These are phyloP conservation scores for Chalaropsis thielavioides DNA, from an alignment of 2,329 filamentous ascomycete genomes.

Conservation along the genomic window DNA sequence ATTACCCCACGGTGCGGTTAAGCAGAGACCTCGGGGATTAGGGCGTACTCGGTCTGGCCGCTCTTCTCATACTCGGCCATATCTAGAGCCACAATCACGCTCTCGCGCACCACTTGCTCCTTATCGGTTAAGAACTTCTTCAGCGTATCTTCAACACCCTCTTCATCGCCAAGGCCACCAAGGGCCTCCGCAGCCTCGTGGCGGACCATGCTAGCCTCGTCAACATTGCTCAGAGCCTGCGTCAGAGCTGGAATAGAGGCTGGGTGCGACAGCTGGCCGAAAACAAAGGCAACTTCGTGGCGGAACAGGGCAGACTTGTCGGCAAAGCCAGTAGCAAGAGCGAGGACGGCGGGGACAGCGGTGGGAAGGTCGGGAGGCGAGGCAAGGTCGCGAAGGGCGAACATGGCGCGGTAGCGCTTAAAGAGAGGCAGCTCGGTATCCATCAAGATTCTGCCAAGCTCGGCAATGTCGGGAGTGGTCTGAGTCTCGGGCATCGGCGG, in stretches of 20 bases:
- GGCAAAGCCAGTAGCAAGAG: conserved; percentile 69
- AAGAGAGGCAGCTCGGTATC: conserved; percentile 71
- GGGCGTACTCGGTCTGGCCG: conserved; percentile 77
- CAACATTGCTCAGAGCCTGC: conserved; percentile 57
- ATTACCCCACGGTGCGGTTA: conserved; percentile 20
- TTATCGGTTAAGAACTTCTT: conserved; percentile 76
- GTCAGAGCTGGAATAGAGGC: conserved; percentile 89
- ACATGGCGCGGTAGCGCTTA: conserved; percentile 93
- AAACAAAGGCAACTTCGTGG: conserved; percentile 96
- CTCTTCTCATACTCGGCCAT: conserved; percentile 96
- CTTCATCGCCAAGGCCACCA: conserved; percentile 83
- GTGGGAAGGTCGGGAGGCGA: conserved; percentile 85
- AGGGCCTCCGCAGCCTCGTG: conserved; percentile 96
- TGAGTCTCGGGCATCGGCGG: conserved; percentile 66
- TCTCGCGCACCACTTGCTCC: conserved; percentile 87
- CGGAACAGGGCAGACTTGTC: conserved; percentile 88
- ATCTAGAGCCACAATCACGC: conserved; percentile 85
- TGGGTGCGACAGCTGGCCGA: conserved; percentile 88
- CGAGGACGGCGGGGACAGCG: conserved; percentile 71
- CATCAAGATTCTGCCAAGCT: conserved; percentile 63
- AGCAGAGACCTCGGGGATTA: conserved; percentile 53
- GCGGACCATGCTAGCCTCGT: conserved; percentile 89
- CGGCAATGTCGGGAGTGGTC: conserved; percentile 45
- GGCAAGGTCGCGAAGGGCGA: conserved; percentile 83
- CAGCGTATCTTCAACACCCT: conserved; percentile 76